Base-by-base conservation (phyloP, 2,329 filamentous ascomycete species). In the Aspergillus pseudonomiae region DNA sequence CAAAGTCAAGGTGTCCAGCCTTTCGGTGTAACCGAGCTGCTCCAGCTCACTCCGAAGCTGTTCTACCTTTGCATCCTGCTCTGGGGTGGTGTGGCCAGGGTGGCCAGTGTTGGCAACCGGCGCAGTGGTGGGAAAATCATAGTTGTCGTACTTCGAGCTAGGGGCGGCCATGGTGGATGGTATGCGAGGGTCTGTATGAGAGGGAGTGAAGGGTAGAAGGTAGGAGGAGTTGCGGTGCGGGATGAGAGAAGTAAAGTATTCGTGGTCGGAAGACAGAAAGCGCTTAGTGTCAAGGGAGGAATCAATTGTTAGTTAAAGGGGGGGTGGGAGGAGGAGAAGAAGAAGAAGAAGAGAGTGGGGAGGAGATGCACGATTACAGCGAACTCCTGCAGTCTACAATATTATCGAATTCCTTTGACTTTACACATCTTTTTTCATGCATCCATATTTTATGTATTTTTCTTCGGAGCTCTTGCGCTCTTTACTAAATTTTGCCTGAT, bases 121-220 rank as follows among this genome's bases (percentile, higher is more conserved):
- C 54, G 92, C 88, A 67, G 87, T 90, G 68, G 89, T 92, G 67
- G 95, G 95, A 84, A 88, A 98, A 81, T 97, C 94, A 81, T 95
- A 98, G 84, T 96, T 80, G 83, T 98, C 95, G 85, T 98, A 96
- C 83, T 97, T 97, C 78, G 92, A 86, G 80, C 96, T 89, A 73
- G 93, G 80, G 53, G 73, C 65, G 53, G 72, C 72, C 74, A 75
- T 79, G 68, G 55, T 77, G 69, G 16, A n/a, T 19, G n/a, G 39
- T 41, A 16, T 41, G n/a, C 16, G 36, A 12, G 36, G 62, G 60
- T 63, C 63, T 62, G 43, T 41, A n/a, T 50, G 28, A 28, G 54
- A 52, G 59, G 52, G 60, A 53, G 61, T 34, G 64, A 6, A 26
- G 34, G 57, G 60, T 58, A 59, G 63, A 21, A 61, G 59, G 30